Evolutionary conservation across 495 filamentous ascomycete genomes (phyloP).

Genomic region (Aspergillus panamensis): DNA sequence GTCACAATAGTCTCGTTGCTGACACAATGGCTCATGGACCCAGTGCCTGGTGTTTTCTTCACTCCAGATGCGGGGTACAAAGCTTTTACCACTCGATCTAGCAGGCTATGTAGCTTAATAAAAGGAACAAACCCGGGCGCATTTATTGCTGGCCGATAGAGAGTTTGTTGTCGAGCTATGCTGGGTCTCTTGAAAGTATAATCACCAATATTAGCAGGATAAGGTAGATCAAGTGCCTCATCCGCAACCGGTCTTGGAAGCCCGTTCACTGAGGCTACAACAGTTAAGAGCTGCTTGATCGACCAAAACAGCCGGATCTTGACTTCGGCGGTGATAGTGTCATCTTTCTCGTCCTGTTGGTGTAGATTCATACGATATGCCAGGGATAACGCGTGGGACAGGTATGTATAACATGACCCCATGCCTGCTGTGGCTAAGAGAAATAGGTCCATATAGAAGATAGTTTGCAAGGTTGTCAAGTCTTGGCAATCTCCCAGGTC

Average conservation of each 20-base stretch:
- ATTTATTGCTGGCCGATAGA: neutral
- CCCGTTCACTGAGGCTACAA: constrained; percentile 7
- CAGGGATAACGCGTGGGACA: constrained; percentile 14
- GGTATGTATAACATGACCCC: constrained; percentile 6
- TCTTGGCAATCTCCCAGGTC: constrained; percentile 12
- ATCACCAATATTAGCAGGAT: neutral
- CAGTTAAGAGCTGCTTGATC: constrained; percentile 6
- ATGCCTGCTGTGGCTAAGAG: constrained; percentile 7
- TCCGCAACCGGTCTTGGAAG: constrained; percentile 4
- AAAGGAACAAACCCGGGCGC: neutral
- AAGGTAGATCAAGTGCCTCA: constrained; percentile 7
- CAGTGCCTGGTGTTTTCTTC: neutral
- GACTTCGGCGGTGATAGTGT: neutral
- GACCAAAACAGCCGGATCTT: constrained; percentile 16
- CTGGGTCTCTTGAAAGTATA: neutral
- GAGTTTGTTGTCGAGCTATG: neutral
- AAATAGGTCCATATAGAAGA: constrained; percentile 17
- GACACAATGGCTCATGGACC: constrained; percentile 2
- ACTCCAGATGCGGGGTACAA: constrained; percentile 7
- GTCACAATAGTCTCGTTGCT: constrained; percentile 1
- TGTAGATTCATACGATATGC: constrained; percentile 14
- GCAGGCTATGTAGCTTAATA: constrained; percentile 8
- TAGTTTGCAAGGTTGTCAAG: constrained; percentile 12
- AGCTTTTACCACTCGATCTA: constrained; percentile 6
- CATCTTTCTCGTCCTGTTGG: neutral